A percentile compares a stretch with the other conserved stretches of the same genome.
Conservation (phyloP, 768 basidiomycete species). For the Xanthoconium stramineum region DNA sequence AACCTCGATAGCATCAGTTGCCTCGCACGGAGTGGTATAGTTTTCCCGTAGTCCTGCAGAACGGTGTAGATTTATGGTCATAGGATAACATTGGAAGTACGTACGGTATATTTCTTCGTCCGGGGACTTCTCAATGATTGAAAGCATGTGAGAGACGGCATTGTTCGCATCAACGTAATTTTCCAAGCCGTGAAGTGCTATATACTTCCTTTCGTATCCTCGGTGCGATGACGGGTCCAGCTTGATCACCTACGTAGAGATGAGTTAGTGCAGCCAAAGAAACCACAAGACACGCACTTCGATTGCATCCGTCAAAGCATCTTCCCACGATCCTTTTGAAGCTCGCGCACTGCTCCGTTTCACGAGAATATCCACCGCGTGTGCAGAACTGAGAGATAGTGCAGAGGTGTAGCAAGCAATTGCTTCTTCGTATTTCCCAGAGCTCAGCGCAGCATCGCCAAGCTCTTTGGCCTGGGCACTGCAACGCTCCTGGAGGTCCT, state of each 20-base stretch:
- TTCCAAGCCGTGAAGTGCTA: not conserved
- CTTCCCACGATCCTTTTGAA: not conserved
- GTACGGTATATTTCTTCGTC: not conserved
- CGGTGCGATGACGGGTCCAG: not conserved
- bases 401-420: conserved; percentile 5
- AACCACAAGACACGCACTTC: not conserved
- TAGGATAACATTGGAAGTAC: not conserved
- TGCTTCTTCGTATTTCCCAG: not conserved
- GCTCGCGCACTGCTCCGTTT: not conserved
- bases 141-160: not conserved
- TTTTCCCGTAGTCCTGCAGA: no score
- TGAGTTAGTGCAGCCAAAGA: not conserved
- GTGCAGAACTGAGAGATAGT: not conserved
- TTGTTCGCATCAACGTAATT: not conserved
- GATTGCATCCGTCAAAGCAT: not conserved
- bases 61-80: no score
- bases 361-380: not conserved
- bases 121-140: not conserved
- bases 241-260: not conserved
- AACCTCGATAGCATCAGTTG: not conserved
- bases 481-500: no score
- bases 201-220: not conserved
- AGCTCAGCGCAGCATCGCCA: not conserved
- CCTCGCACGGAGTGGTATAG: not conserved
- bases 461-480: not conserved